phyloP scores from a whole-genome alignment of 1,284 basidiomycete genomes.

The Leccinum ambiguum region DNA sequence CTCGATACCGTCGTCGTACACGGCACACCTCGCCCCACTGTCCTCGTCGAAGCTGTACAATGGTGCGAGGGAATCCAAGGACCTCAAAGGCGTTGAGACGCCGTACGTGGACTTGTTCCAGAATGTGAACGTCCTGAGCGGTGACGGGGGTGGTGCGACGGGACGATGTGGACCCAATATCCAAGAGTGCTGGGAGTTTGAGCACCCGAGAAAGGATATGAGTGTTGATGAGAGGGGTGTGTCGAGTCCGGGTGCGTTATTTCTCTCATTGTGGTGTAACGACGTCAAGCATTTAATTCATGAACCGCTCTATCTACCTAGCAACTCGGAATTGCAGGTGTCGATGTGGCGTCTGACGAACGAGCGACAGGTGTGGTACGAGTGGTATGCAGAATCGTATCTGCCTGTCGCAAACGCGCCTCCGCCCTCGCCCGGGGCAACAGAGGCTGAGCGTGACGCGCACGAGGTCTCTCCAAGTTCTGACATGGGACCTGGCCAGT shows the following conservation, averaged over 20 bases:
- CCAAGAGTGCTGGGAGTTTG: constrained; percentile 98
- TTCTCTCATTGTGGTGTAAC: neutral
- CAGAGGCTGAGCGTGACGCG: neutral
- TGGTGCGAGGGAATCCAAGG: constrained; percentile 67
- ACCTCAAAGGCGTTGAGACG: constrained; percentile 77
- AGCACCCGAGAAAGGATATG: constrained; percentile 84
- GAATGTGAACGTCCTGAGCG: constrained; percentile 86
- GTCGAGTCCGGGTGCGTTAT: constrained; percentile 50
- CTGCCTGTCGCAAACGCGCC: constrained; percentile 53
- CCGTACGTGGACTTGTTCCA: constrained; percentile 93
- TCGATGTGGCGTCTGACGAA: constrained; percentile 94
- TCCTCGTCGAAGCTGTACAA: constrained; percentile 92
- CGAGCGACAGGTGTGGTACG: constrained; percentile 93
- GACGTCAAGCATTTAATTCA: constrained; percentile 30
- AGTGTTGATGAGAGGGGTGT: constrained; percentile 72
- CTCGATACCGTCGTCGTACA: constrained; percentile 96
- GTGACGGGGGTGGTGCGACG: constrained; percentile 57
- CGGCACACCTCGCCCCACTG: constrained; percentile 92
- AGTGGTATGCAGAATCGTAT: constrained; percentile 96
- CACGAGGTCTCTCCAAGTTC: neutral
- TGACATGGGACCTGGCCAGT: constrained; percentile 22
- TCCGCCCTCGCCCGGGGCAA: constrained; percentile 11
- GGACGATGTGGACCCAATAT: constrained; percentile 78
- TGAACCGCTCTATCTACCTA: constrained; percentile 93
- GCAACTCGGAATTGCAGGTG: constrained; percentile 91